These are phyloP conservation scores for Suillus tomentosus DNA, from an alignment of 768 basidiomycete species.

Conservation along the genomic window DNA sequence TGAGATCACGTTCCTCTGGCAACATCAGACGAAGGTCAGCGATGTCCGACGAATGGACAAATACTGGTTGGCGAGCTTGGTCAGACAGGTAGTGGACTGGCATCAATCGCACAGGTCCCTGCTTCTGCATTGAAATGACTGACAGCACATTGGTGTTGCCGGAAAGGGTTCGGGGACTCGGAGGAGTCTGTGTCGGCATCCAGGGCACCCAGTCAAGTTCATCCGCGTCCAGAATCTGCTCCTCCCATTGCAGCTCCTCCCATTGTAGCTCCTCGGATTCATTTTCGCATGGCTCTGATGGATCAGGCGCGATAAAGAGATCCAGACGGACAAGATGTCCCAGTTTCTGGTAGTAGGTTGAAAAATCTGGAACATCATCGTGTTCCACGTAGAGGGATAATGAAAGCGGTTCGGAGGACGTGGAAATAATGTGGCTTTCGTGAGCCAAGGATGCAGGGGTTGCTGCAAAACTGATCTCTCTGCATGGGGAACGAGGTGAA, in stretches of 20 bases:
- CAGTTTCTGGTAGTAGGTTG: constrained; percentile 5
- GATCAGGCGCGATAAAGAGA: not conserved
- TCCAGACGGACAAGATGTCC: not conserved
- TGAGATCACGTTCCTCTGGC: constrained; percentile 12
- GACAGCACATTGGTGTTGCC: constrained; percentile 1
- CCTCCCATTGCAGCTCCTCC: no score
- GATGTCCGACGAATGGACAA: constrained; percentile 18
- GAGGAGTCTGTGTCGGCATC: not conserved
- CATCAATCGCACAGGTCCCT: not conserved
- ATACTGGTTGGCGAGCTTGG: constrained; percentile 20
- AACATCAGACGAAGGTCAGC: constrained; percentile 11
- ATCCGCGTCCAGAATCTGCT: not conserved
- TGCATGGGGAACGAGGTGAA: not conserved
- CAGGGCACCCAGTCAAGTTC: constrained; percentile 17
- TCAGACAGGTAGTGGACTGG: constrained; percentile 24
- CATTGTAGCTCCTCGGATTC: not conserved
- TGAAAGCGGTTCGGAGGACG: constrained; percentile 9
- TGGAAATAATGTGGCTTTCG: not conserved
- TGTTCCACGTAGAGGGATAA: not conserved
- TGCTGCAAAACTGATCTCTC: constrained; percentile 14
- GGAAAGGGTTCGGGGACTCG: not conserved
- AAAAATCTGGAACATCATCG: not conserved
- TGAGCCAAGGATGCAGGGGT: not conserved
- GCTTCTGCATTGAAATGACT: constrained; percentile 11
- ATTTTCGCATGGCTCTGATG: constrained; percentile 21